Conservation (phyloP, 306 rosid species). For the Albizia julibrissin region DNA sequence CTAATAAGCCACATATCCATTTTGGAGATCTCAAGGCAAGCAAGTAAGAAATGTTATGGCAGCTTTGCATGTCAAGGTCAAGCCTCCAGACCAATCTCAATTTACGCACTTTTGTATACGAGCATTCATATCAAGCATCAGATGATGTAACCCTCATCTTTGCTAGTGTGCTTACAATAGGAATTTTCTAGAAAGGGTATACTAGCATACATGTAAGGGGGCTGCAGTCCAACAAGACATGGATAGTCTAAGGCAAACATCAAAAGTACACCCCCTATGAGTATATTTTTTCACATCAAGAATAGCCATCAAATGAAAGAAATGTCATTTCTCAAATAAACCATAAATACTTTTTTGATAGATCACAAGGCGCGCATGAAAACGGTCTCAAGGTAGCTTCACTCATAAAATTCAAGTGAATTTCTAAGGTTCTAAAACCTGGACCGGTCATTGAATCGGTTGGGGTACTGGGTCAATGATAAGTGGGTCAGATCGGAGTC, state of each 20-base stretch:
- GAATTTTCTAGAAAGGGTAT: too few relatives aligned
- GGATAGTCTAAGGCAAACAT: neutral
- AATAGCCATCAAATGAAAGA: neutral
- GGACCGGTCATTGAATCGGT: too few relatives aligned
- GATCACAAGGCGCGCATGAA: neutral
- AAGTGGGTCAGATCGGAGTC: too few relatives aligned
- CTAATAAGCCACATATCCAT: neutral
- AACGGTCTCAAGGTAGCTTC: neutral
- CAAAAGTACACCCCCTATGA: neutral
- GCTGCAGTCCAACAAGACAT: neutral
- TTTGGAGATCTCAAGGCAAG: too few relatives aligned
- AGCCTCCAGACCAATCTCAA: neutral
- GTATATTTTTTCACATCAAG: neutral
- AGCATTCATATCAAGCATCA: neutral
- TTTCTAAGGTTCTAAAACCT: too few relatives aligned
- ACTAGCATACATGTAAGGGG: neutral
- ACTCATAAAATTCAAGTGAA: neutral
- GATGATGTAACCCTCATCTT: neutral
- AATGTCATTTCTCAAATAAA: neutral
- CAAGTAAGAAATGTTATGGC: too few relatives aligned
- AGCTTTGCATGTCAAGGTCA: neutral
- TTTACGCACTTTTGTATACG: neutral
- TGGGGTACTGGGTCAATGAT: too few relatives aligned
- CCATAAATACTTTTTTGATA: neutral
- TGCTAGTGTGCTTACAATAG: neutral